Evolutionary conservation across 228 moss, liverwort and hornwort genomes (phyloP), one percentile per base, ranked within the genome.

Genomic region (Sphagnum magellanicum): DNA sequence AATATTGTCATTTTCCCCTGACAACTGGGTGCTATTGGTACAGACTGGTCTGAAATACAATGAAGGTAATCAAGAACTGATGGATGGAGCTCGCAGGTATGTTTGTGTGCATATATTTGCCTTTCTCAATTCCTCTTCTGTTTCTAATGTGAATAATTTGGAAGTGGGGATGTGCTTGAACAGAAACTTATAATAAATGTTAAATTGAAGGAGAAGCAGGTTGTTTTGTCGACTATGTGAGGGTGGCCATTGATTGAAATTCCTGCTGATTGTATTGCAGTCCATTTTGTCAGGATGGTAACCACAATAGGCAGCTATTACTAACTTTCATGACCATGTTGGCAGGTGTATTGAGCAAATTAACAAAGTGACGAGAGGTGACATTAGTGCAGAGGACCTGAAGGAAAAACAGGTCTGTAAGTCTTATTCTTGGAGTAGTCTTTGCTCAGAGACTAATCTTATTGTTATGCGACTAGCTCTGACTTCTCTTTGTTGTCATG

Each of bases 281-380:
- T 32, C 32, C 32, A 32, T 32, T 32, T 12, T 16, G 9, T 65
- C 5, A 15, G 55, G 55, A 12, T 8, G 55, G 55, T 8, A 55
- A 12, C 4, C 8, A 12, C 55, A 55, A 12, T 12, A 55, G 12
- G 55, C 9, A 55, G 55, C 12, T 32, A 14, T 13, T 8, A 68
- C 16, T 55, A 55, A 55, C 48, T 48, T 70, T 5, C 8, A 32
- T 69, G 64, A 12, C 16, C 7, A 49, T 66, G 55, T 4, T 52
- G 16, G 77, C 82, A 97, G 97, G 81, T 97, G 97, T 80, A 73
- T 90, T 57, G 90, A 91, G 6, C 97, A 97, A 80, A 97, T 97
- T 47, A 93, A 91, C 84, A 97, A 97, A 65, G 90, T 91, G 77
- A 97, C 93, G 74, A 83, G 93, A 78, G 97, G 97, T 60, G 97